A percentile compares a stretch with the other conserved stretches of the same genome.
phyloP scores from a whole-genome alignment of 148 eudicot genomes.

The Talinum fruticosum region DNA sequence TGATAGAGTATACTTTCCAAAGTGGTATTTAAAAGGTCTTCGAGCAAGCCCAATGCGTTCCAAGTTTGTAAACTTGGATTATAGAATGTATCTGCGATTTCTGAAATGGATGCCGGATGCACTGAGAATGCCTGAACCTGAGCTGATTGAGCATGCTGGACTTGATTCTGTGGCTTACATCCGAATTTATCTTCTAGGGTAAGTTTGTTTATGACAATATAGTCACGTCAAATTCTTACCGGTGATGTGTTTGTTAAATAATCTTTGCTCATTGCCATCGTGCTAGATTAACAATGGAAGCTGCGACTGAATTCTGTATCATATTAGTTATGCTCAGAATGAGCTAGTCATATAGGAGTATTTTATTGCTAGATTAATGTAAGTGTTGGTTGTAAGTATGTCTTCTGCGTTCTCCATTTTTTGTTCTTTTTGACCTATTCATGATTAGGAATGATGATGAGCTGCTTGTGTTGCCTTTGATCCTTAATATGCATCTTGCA shows the following conservation, averaged over 20 bases:
- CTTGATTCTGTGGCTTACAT: conserved; percentile 92
- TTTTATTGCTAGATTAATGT: not conserved
- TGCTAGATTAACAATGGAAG: not conserved
- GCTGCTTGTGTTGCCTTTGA: not conserved
- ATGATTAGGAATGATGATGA: not conserved
- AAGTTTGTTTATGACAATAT: conserved; percentile 23
- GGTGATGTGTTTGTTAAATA: not conserved
- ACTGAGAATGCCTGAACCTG: conserved; percentile 93
- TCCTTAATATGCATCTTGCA: not conserved
- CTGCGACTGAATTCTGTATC: not conserved
- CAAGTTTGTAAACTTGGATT: conserved; percentile 75
- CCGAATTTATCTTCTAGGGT: conserved; percentile 94
- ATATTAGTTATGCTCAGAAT: not conserved
- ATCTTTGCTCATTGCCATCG: not conserved
- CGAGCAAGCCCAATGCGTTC: conserved; percentile 66
- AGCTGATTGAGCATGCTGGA: conserved; percentile 96
- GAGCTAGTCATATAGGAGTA: too few species aligned
- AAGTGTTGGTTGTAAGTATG: not conserved
- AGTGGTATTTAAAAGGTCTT: conserved; percentile 94
- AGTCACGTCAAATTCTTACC: not conserved
- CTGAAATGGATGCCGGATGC: conserved; percentile 98
- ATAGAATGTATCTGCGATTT: conserved; percentile 65
- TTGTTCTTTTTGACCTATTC: not conserved
- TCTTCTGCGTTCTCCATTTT: not conserved
- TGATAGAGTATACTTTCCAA: conserved; percentile 97